Base-by-base conservation (phyloP, 2,329 filamentous ascomycete species). In the Colletotrichum orbiculare region DNA sequence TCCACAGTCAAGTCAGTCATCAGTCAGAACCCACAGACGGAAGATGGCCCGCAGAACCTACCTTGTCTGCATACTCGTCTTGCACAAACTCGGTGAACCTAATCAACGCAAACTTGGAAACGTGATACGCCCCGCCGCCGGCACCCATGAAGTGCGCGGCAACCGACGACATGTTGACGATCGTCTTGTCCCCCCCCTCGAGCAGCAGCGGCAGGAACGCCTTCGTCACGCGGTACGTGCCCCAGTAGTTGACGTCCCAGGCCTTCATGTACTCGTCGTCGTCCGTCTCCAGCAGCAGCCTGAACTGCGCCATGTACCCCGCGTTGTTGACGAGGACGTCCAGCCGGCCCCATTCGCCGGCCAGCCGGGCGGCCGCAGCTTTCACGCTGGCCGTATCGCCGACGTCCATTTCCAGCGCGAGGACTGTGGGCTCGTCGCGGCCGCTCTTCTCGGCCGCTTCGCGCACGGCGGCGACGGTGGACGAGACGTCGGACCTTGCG, bases 221-320 rank as follows among this genome's bases (percentile, higher is more conserved):
- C 13, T 76, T 74, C 1, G 79, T 78, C 34, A 80, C 70, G 11
- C 84, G 75, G 47, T 83, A 83, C 0, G 77, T 72, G 0, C 85
- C 84, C 52, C 79, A 82, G 35, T 86, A 70, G 63, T 87, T 87
- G 58, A 85, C 79, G 42, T 84, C 81, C 71, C 78, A 83, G 37
- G 78, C 77, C 25, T 69, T 70, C 78, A 80, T 83, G 76, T 82
- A 86, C n/a, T 79, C 78, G 2, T 74, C 71, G 5, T 77, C 73
- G 33, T 80, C 72, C 3, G 74, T 71, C n/a, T 82, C 78, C 15
- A 71, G 35, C 11, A 68, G 34, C n/a, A 49, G 11, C 6, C 49
- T 59, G 48, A 67, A 76, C 13, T 69, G 69, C 56, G 79, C 77
- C 13, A 83, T 70, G 60, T 78, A 79, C 4, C 78, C 82, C 0